Evolutionary conservation across 2,329 filamentous ascomycete species (phyloP), one percentile per base, ranked within the genome.

Genomic region (Paramyrothecium roridum): DNA sequence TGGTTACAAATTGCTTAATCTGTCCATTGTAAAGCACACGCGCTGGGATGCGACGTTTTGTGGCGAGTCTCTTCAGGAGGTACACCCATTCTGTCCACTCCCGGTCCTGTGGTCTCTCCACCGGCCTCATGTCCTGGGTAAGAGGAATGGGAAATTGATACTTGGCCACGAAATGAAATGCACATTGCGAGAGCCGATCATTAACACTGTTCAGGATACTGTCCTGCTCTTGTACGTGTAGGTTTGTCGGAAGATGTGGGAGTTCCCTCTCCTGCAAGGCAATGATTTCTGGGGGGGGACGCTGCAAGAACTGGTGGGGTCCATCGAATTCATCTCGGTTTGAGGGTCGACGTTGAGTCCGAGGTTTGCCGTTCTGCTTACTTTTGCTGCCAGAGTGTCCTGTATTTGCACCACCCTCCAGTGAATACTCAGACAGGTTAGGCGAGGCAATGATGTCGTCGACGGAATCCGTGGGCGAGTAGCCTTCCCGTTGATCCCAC

Each of bases 21-120:
- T 96, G 91, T 57, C 90, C 89, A 70, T 95, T 90, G 77, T 93
- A 95, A 47, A 96, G 78, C 20, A 95, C 89, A 54, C 90, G 81
- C 49, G 91, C 89, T 7, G 91, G 91, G 63, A 96, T 93, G 59
- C 91, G 85, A 61, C 91, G 83, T 76, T 93, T 95, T 34, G 91
- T 96, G 33, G 91, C 91, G 56, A 96, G 81, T 51, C 90, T 83
- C 75, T 95, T 95, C 62, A 96, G 79, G 56, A 96, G 82, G 71
- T 93, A 91, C 54, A 93, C 91, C 91, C 91, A 96, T 74, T 96
- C 91, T 48, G 90, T 93, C 91, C 91, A 96, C 71, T 95, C 91
- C 59, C 90, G 82, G 73, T 93, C 90, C 65, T 87, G 85, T 33
- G 90, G 85, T 48, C 86, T 78, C 69, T 89, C 86, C 53, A 93